Conservation (phyloP, 108 stramenopile genomes). For the Nitzschia palea region DNA sequence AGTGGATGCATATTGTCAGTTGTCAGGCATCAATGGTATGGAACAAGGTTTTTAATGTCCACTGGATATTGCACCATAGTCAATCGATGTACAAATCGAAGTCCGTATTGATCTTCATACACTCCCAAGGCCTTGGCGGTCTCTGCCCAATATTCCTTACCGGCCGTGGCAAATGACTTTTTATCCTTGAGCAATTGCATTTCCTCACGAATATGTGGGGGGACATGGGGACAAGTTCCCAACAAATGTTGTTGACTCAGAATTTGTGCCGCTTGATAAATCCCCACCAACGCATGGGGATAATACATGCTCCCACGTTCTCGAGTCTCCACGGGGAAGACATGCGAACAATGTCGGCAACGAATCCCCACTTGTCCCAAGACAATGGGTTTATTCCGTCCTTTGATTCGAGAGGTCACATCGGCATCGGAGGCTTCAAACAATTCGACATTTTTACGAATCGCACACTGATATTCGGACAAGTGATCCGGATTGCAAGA, state of each 20-base stretch:
- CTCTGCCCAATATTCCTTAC: conserved; percentile 25
- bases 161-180: conserved; percentile 6
- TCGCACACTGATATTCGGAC: conserved; percentile 36
- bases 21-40: no score
- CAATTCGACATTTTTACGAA: conserved; percentile 47
- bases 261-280: conserved; percentile 52
- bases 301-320: conserved; percentile 25
- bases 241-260: conserved; percentile 32
- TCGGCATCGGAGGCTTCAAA: conserved; percentile 40
- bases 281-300: conserved; percentile 19
- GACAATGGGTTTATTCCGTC: conserved; percentile 33
- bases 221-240: conserved; percentile 8
- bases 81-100: conserved; percentile 28
- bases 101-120: conserved; percentile 21
- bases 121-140: conserved; percentile 22
- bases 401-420: conserved; percentile 11
- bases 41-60: no score
- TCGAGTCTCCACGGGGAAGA: conserved; percentile 7
- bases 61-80: neutral
- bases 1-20: no score
- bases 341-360: conserved; percentile 36
- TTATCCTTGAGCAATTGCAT: conserved; percentile 2
- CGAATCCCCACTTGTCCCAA: conserved; percentile 47
- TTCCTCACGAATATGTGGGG: neutral
- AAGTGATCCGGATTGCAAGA: conserved; percentile 43